These are phyloP conservation scores for Acorus calamus DNA, from an alignment of 106 monocot species.

Conservation along the genomic window DNA sequence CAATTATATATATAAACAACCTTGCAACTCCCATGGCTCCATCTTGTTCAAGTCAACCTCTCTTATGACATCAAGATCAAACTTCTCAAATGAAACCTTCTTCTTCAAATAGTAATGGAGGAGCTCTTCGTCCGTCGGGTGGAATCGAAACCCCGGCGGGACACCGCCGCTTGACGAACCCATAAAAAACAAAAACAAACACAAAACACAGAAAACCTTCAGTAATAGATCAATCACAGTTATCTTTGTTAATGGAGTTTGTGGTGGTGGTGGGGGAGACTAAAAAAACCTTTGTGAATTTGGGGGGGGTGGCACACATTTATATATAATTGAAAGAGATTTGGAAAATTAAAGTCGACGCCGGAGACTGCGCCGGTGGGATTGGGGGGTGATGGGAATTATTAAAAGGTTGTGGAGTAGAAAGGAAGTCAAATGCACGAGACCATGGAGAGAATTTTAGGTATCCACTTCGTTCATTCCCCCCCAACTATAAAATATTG, in stretches of 20 bases:
- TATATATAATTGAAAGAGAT: too few species aligned
- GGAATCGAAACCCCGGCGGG: conserved; percentile 92
- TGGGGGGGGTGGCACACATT: conserved; percentile 8
- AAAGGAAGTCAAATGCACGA: conserved; percentile 50
- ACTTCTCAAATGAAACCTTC: conserved; percentile 83
- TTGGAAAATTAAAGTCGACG: conserved; percentile 36
- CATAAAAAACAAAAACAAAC: too few species aligned
- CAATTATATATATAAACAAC: conserved; percentile 17
- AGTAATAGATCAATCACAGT: too few species aligned
- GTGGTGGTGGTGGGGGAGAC: too few species aligned
- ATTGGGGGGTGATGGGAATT: conserved; percentile 12
- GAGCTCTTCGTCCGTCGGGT: conserved; percentile 96
- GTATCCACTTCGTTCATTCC: too few species aligned
- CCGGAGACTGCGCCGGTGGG: conserved; percentile 72
- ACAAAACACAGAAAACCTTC: too few species aligned
- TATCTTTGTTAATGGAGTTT: too few species aligned
- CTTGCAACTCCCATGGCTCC: conserved; percentile 99
- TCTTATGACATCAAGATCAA: conserved; percentile 86
- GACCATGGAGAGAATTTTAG: conserved; percentile 8
- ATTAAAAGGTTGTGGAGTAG: conserved; percentile 37
- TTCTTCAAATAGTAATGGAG: conserved; percentile 85
- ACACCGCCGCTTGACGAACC: conserved; percentile 43
- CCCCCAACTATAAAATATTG: too few species aligned
- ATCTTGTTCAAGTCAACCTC: conserved; percentile 91
- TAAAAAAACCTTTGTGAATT: too few species aligned